phyloP scores from a whole-genome alignment of 2,329 filamentous ascomycete genomes.

The Blumeria graminis region DNA sequence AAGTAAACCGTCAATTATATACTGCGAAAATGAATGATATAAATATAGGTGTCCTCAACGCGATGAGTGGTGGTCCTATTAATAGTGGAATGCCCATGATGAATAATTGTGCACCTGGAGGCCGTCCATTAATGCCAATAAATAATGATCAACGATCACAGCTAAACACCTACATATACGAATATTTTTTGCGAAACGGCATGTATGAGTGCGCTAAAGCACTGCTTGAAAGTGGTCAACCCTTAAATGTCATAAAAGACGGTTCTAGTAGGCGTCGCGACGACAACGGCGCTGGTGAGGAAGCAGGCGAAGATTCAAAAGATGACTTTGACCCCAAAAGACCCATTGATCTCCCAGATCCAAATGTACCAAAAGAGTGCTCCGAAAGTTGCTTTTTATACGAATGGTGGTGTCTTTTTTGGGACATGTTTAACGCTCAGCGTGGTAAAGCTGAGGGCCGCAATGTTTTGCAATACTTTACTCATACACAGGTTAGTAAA shows the following conservation, averaged over 20 bases:
- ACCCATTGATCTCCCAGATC: slow-evolving; percentile 56
- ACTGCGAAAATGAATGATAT: slow-evolving; percentile 15
- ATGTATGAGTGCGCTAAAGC: slow-evolving; percentile 67
- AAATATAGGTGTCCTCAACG: slow-evolving; percentile 40
- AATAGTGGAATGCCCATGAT: slow-evolving; percentile 36
- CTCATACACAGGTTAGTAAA: slow-evolving; percentile 52
- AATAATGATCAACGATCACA: slow-evolving; percentile 23
- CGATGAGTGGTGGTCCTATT: slow-evolving; percentile 40
- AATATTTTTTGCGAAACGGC: slow-evolving; percentile 68
- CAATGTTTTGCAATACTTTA: slow-evolving; percentile 50
- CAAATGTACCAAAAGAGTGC: slow-evolving; percentile 38
- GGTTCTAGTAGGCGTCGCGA: slow-evolving; percentile 43
- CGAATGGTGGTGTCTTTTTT: slow-evolving; percentile 95
- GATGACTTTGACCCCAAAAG: slow-evolving; percentile 51
- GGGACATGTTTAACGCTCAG: slow-evolving; percentile 80
- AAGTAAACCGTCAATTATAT: no score
- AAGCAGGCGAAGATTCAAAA: slow-evolving; percentile 49
- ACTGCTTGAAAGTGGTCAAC: slow-evolving; percentile 41
- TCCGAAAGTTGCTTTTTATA: slow-evolving; percentile 67
- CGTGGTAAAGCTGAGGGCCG: slow-evolving; percentile 39
- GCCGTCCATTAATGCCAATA: slow-evolving; percentile 14
- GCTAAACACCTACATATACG: slow-evolving; percentile 75
- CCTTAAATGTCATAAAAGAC: slow-evolving; percentile 40
- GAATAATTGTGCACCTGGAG: slow-evolving; percentile 26
- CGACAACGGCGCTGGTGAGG: slow-evolving; percentile 44